Evolutionary conservation across 2,329 filamentous ascomycete species (phyloP).

Genomic region (Seiridium unicorne): DNA sequence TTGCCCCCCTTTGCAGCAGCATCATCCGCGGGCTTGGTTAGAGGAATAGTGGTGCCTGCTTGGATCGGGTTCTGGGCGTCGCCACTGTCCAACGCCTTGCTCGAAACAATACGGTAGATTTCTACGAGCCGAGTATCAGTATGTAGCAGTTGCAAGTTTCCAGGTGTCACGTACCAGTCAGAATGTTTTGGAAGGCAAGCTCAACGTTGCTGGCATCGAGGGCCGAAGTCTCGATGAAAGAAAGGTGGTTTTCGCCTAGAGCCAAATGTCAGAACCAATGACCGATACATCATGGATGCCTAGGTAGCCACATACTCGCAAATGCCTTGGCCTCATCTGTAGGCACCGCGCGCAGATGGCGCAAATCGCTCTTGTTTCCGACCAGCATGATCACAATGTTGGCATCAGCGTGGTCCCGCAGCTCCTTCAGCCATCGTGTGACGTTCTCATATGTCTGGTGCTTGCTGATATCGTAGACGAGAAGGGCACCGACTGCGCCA

Average conservation of each 20-base stretch:
- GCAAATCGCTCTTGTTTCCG: slow-evolving; percentile 99
- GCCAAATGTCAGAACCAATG: slow-evolving; percentile 22
- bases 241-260: slow-evolving; percentile 92
- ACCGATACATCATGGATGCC: background rate
- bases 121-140: slow-evolving; percentile 52
- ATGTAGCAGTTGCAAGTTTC: background rate
- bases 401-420: slow-evolving; percentile 94
- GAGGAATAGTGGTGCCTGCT: slow-evolving; percentile 78
- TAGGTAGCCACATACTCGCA: slow-evolving; percentile 64
- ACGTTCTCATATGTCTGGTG: slow-evolving; percentile 99
- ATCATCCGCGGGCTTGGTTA: slow-evolving; percentile 81
- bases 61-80: slow-evolving; percentile 75
- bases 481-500: slow-evolving; percentile 91
- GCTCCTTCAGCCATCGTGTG: slow-evolving; percentile 97
- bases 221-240: slow-evolving; percentile 98
- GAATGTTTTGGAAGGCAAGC: slow-evolving; percentile 98
- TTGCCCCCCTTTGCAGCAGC: slow-evolving; percentile 73
- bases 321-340: slow-evolving; percentile 98
- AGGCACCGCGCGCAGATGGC: slow-evolving; percentile 92
- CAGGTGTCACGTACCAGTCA: slow-evolving; percentile 70
- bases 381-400: slow-evolving; percentile 99
- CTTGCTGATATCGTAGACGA: slow-evolving; percentile 99
- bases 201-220: slow-evolving; percentile 99
- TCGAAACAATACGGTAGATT: slow-evolving; percentile 99
- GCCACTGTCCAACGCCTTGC: slow-evolving; percentile 92